Conservation (phyloP, 345 rosid genomes). For the Capsella bursapastoris region DNA sequence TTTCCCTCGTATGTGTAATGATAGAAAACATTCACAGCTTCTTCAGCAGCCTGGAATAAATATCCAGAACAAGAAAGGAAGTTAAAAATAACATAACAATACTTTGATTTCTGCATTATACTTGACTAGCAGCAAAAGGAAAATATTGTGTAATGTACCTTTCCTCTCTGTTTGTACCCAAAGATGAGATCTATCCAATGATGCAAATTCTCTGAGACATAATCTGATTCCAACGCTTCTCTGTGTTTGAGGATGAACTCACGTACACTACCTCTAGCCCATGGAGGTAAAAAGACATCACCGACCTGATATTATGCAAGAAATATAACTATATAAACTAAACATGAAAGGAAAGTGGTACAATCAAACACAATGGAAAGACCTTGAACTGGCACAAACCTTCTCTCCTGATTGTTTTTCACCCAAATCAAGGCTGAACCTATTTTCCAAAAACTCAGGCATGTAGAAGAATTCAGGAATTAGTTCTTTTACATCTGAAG, state of each 20-base stretch:
- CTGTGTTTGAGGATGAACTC: constrained; percentile 93
- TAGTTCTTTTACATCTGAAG: constrained; percentile 97
- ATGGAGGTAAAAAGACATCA: constrained; percentile 88
- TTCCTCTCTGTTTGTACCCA: constrained; percentile 98
- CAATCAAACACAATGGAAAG: constrained; percentile 23
- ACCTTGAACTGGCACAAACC: constrained; percentile 56
- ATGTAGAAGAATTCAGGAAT: constrained; percentile 99
- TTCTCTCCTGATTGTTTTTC: constrained; percentile 99
- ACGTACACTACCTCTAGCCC: constrained; percentile 95
- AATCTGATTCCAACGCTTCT: constrained; percentile 95
- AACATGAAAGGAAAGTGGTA: constrained; percentile 26
- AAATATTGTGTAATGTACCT: constrained; percentile 56
- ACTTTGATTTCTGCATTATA: constrained; percentile 32
- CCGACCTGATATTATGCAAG: constrained; percentile 64
- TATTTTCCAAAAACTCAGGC: constrained; percentile 93
- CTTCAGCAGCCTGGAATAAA: constrained; percentile 90
- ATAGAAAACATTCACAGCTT: constrained; percentile 97
- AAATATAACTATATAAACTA: constrained; percentile 1
- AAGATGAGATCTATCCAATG: constrained; percentile 99
- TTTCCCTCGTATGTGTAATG: constrained; percentile 99
- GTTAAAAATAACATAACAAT: constrained; percentile 28
- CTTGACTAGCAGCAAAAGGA: constrained; percentile 14
- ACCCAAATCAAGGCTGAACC: constrained; percentile 88
- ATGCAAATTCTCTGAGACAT: constrained; percentile 95
- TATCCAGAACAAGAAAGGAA: constrained; percentile 26